Evolutionary conservation across 768 basidiomycete species (phyloP).

Genomic region (Pleurotus tuoliensis): DNA sequence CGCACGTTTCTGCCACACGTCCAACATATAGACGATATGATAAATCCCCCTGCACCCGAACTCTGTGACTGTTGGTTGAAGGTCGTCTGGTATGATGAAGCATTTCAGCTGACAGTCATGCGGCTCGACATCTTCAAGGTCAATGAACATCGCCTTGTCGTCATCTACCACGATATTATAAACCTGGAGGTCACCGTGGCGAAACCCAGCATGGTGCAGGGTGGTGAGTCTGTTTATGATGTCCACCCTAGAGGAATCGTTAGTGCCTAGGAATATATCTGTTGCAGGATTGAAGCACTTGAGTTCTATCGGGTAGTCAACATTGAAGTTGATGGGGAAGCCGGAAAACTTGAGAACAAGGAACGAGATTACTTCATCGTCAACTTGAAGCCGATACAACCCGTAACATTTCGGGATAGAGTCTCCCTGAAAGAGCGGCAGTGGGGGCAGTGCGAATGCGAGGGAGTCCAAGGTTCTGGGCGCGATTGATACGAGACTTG

Average conservation of each 20-base stretch:
- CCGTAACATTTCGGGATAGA: background rate
- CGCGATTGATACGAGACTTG: rapidly evolving
- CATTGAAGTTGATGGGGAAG: background rate
- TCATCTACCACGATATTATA: background rate
- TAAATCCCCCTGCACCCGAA: background rate
- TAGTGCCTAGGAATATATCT: background rate
- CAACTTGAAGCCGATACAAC: background rate
- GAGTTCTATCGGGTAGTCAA: background rate
- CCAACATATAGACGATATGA: background rate
- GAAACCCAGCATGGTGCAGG: background rate
- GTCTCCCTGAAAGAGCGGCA: background rate
- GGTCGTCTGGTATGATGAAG: background rate
- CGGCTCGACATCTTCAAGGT: background rate
- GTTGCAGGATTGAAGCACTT: background rate
- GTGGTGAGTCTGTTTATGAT: background rate
- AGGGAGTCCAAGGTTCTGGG: too few relatives aligned
- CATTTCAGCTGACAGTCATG: background rate
- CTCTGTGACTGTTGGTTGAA: background rate
- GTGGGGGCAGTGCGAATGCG: too few relatives aligned
- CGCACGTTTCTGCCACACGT: background rate
- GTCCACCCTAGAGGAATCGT: background rate
- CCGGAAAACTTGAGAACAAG: background rate
- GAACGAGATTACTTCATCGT: background rate
- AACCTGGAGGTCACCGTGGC: background rate
- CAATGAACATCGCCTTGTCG: background rate